phyloP scores from a whole-genome alignment of 1,284 basidiomycete species.

The Moesziomyces antarcticus region DNA sequence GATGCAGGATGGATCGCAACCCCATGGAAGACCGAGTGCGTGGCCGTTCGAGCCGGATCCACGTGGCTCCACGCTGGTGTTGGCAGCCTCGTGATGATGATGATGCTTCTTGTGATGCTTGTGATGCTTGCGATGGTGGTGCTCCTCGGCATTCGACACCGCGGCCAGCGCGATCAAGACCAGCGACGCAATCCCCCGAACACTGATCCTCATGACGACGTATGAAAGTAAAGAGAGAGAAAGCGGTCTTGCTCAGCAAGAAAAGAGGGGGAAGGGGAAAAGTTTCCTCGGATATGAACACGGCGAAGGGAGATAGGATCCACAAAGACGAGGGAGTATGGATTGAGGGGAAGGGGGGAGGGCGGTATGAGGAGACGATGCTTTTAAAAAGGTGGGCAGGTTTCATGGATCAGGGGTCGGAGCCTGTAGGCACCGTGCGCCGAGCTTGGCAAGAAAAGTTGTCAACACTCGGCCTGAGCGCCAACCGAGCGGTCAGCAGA shows the following conservation, averaged over 20 bases:
- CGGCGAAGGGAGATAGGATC: not conserved
- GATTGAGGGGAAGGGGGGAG: not conserved
- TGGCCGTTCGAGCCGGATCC: not conserved
- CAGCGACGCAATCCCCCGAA: constrained; percentile 4
- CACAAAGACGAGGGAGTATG: not conserved
- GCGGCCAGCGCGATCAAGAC: constrained; percentile 27
- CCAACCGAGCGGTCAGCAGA: too few relatives aligned
- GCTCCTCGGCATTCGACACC: constrained; percentile 12
- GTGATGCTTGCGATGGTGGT: constrained; percentile 13
- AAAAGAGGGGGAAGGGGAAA: not conserved
- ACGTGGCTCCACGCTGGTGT: not conserved
- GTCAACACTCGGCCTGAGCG: too few relatives aligned
- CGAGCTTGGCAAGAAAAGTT: too few relatives aligned
- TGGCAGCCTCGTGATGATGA: not conserved
- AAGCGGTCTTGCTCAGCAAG: constrained; percentile 11
- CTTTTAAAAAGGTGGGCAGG: too few relatives aligned
- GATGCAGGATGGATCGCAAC: constrained; percentile 32
- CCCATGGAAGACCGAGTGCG: constrained; percentile 48
- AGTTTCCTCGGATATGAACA: not conserved
- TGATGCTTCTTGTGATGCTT: not conserved
- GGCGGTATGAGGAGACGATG: not conserved
- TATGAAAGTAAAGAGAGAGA: not conserved
- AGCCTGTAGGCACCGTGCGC: not conserved
- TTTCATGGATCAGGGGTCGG: not conserved
- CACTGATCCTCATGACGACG: constrained; percentile 10